A percentile compares a stretch with the other conserved stretches of the same genome.
These are phyloP conservation scores for Colletotrichum karsti DNA, from an alignment of 2,329 filamentous ascomycete species.

Conservation along the genomic window DNA sequence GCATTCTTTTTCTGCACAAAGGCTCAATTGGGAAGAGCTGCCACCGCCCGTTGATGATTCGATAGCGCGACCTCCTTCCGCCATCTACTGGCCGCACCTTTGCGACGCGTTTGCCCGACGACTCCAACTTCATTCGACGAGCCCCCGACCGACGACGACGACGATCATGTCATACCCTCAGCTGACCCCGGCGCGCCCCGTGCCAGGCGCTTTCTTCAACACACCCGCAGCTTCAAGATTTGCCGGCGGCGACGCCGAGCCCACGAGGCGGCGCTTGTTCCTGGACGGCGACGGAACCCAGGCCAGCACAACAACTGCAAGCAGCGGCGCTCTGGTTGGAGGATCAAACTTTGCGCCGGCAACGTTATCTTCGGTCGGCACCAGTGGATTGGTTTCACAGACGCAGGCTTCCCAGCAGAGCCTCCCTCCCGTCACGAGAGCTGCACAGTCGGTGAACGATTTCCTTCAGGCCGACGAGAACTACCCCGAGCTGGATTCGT, in stretches of 20 bases:
- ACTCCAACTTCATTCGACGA: background rate
- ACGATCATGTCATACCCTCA: slow-evolving; percentile 62
- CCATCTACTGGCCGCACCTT: slow-evolving; percentile 30
- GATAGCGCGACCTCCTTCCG: slow-evolving; percentile 31
- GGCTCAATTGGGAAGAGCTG: slow-evolving; percentile 17
- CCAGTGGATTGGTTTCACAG: slow-evolving; percentile 39
- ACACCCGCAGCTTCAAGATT: slow-evolving; percentile 69
- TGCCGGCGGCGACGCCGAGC: slow-evolving; percentile 43
- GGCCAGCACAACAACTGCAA: slow-evolving; percentile 3
- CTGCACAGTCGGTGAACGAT: slow-evolving; percentile 83
- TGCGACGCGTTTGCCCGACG: slow-evolving; percentile 27
- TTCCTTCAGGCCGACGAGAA: slow-evolving; percentile 78
- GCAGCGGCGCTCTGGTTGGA: slow-evolving; percentile 14
- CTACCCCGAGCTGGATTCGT: slow-evolving; percentile 90
- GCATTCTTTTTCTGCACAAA: background rate
- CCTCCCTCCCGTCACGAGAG: slow-evolving; percentile 78
- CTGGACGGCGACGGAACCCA: slow-evolving; percentile 32
- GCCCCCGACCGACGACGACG: slow-evolving; percentile 28
- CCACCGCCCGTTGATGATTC: slow-evolving; percentile 39
- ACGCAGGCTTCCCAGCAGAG: slow-evolving; percentile 55
- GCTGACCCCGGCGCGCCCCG: slow-evolving; percentile 73
- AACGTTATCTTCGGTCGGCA: slow-evolving; percentile 36
- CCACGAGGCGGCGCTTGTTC: slow-evolving; percentile 63
- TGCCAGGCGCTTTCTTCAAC: slow-evolving; percentile 80
- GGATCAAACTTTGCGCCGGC: slow-evolving; percentile 28